Conservation (phyloP, 495 filamentous ascomycete species). For the Sabuloglossum arenarium region DNA sequence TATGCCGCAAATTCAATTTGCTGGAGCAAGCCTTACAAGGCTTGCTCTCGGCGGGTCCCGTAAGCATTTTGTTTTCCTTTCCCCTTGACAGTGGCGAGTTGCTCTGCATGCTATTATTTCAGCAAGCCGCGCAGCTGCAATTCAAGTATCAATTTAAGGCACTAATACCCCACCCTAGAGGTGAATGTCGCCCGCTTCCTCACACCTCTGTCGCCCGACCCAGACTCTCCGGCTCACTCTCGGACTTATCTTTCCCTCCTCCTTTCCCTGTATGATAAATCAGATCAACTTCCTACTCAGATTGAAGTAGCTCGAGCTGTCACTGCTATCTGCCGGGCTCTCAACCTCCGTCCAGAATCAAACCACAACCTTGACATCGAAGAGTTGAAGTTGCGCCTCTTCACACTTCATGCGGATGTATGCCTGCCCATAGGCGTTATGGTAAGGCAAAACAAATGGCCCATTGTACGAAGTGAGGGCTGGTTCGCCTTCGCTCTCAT, state of each 20-base stretch:
- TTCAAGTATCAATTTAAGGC: neutral
- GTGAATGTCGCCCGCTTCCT: slow-evolving; percentile 33
- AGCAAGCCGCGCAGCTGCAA: neutral
- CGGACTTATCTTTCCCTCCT: slow-evolving; percentile 38
- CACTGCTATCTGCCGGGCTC: slow-evolving; percentile 39
- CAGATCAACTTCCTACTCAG: slow-evolving; percentile 42
- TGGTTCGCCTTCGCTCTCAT: slow-evolving; percentile 60
- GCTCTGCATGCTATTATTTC: neutral
- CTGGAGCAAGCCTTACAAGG: slow-evolving; percentile 43
- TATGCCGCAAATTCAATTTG: slow-evolving; percentile 48
- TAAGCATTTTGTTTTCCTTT: slow-evolving; percentile 4
- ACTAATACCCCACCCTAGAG: neutral
- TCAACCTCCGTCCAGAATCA: slow-evolving; percentile 21
- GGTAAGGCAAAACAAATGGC: slow-evolving; percentile 45
- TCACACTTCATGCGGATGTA: slow-evolving; percentile 27
- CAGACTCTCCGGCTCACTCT: slow-evolving; percentile 19
- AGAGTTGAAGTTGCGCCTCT: slow-evolving; percentile 24
- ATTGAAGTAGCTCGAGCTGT: slow-evolving; percentile 51
- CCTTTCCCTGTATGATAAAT: slow-evolving; percentile 32
- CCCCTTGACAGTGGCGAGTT: neutral
- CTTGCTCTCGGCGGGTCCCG: slow-evolving; percentile 37
- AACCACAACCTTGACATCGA: slow-evolving; percentile 5
- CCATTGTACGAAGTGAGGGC: slow-evolving; percentile 46
- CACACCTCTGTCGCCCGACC: slow-evolving; percentile 18
- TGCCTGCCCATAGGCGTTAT: slow-evolving; percentile 35